Percentiles rank a stretch among this genome's conserved stretches.
Evolutionary conservation across 192 early-diverging fungal genomes (phyloP).

Genomic region (Umbelopsis sp.): DNA sequence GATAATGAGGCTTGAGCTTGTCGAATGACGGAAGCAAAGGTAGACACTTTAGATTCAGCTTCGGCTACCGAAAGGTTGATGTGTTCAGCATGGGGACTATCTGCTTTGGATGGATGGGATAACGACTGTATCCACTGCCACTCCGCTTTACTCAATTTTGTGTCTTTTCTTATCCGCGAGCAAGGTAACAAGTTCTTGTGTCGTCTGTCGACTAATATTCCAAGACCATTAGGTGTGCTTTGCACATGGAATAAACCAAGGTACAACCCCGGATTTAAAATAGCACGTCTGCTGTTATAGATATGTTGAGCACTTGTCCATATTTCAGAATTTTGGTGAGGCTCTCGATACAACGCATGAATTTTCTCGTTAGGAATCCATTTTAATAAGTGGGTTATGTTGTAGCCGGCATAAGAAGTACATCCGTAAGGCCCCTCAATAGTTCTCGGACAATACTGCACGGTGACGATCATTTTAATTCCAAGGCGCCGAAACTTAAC

Average conservation of each 20-base stretch:
- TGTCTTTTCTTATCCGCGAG: conserved; percentile 42
- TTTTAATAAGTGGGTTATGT: conserved; percentile 30
- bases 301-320: conserved; percentile 29
- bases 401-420: conserved; percentile 32
- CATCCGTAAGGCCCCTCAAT: conserved; percentile 37
- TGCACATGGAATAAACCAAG: conserved; percentile 52
- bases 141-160: conserved; percentile 35
- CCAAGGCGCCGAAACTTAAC: conserved; percentile 36
- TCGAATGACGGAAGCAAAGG: conserved; percentile 4
- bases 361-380: conserved; percentile 45
- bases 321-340: conserved; percentile 35
- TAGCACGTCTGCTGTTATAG: conserved; percentile 3
- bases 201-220: conserved; percentile 45
- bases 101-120: too few relatives aligned
- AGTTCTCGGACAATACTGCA: conserved; percentile 42
- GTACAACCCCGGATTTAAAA: conserved; percentile 43
- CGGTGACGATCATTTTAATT: conserved; percentile 47
- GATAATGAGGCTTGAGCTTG: conserved; percentile 2
- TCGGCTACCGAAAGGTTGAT: background rate
- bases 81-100: too few relatives aligned
- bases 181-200: conserved; percentile 50
- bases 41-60: conserved; percentile 2
- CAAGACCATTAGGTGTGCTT: conserved; percentile 46
- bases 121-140: conserved; percentile 47
- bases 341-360: conserved; percentile 26